A percentile compares a stretch with the other conserved stretches of the same genome.
Conservation (phyloP, 208 protist species). For the Leishmania major region DNA sequence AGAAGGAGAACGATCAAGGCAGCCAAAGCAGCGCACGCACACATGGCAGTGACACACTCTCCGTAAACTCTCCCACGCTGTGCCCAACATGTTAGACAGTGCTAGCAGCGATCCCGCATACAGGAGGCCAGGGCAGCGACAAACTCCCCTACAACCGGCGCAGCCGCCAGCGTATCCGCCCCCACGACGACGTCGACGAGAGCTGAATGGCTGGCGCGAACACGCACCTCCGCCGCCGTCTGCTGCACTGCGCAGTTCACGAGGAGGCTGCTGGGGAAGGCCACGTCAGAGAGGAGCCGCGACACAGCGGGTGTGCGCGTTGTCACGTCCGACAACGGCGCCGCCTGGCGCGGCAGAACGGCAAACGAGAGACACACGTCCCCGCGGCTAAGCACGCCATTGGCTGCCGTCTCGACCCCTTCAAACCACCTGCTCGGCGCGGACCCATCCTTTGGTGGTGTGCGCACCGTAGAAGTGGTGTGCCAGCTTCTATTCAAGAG, state of each 20-base stretch:
- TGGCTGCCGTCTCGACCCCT: background rate
- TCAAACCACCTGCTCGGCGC: constrained; percentile 7
- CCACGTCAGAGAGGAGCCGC: constrained; percentile 26
- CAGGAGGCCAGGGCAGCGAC: constrained; percentile 7
- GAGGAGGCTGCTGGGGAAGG: constrained; percentile 20
- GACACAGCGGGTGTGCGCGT: background rate
- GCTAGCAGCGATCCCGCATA: background rate
- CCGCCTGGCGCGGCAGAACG: constrained; percentile 9
- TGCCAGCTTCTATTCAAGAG: constrained; percentile 25
- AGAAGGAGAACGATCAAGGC: background rate
- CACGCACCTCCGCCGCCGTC: constrained; percentile 28
- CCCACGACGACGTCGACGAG: constrained; percentile 26
- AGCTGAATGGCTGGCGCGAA: constrained; percentile 16
- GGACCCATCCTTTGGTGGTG: background rate
- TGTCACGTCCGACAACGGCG: background rate
- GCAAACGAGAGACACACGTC: constrained; percentile 26
- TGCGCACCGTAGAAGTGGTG: constrained; percentile 8
- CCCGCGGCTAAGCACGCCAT: background rate
- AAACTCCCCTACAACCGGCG: constrained; percentile 2
- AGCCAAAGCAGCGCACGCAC: background rate
- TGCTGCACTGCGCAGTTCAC: constrained; percentile 45
- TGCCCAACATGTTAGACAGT: background rate
- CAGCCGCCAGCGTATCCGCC: background rate
- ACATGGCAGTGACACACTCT: background rate
- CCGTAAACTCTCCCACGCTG: background rate